A percentile compares a stretch with the other conserved stretches of the same genome.
phyloP scores from a whole-genome alignment of 192 early-diverging fungal genomes.

The Backusella parvicylindrica region DNA sequence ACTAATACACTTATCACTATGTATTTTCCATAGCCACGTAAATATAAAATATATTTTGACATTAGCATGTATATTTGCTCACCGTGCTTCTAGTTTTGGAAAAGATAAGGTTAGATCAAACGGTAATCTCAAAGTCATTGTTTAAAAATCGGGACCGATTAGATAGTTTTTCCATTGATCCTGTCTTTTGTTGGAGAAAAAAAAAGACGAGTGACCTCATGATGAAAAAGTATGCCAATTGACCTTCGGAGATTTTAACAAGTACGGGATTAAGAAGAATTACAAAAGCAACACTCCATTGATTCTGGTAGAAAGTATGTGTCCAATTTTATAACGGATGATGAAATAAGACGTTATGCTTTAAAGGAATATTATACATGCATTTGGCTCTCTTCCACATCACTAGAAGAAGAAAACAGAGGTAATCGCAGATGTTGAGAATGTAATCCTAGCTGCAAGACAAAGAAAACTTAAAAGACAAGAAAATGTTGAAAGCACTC shows the following conservation, averaged over 20 bases:
- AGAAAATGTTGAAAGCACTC: neutral
- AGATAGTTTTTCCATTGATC: neutral
- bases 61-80: neutral
- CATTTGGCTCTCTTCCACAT: neutral
- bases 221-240: neutral
- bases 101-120: neutral
- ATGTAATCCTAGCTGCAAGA: neutral
- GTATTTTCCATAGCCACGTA: neutral
- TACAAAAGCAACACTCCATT: neutral
- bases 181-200: neutral
- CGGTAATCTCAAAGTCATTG: neutral
- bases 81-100: neutral
- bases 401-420: neutral
- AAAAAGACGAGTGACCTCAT: neutral
- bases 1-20: too few relatives aligned
- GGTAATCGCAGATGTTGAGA: neutral
- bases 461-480: too few relatives aligned
- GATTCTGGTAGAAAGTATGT: neutral
- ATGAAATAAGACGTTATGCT: neutral
- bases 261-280: neutral
- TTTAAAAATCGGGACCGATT: neutral
- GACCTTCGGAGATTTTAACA: neutral
- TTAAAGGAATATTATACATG: neutral
- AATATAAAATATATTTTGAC: neutral
- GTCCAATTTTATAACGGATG: neutral